phyloP scores from a whole-genome alignment of 345 rosid species.

The Salix purpurea region DNA sequence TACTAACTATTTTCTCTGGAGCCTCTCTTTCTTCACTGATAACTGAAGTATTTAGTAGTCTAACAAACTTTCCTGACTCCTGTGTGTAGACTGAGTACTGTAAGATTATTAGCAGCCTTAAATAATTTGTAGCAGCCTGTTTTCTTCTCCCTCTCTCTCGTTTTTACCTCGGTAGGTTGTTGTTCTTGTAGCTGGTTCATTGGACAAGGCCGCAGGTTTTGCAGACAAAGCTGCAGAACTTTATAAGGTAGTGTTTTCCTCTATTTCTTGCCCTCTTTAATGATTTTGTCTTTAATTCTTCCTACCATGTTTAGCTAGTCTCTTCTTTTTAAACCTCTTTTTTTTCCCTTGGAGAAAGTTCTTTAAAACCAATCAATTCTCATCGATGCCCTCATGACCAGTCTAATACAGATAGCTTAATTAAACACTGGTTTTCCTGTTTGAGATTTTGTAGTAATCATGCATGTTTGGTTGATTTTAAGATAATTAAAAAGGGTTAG shows the following conservation, averaged over 20 bases:
- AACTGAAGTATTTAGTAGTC: neutral
- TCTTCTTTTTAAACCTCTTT: neutral
- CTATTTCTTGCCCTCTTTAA: neutral
- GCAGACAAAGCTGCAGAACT: conserved; percentile 32
- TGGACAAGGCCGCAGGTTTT: conserved; percentile 41
- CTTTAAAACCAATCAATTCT: neutral
- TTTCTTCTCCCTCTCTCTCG: conserved; percentile 5
- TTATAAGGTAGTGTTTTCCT: conserved; percentile 25
- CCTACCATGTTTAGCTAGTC: neutral
- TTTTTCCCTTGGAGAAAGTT: neutral
- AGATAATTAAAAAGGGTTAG: neutral
- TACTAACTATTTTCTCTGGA: neutral
- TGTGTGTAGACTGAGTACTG: neutral
- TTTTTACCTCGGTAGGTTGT: conserved; percentile 31
- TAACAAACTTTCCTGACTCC: conserved; percentile 2
- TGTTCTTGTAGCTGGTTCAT: conserved; percentile 40
- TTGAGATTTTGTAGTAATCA: neutral
- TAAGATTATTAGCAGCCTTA: neutral
- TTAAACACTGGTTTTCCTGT: neutral
- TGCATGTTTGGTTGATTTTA: neutral
- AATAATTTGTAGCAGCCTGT: neutral
- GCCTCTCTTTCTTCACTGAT: neutral
- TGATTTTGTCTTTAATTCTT: neutral
- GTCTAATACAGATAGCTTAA: neutral
- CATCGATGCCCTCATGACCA: neutral